Base-by-base conservation (phyloP, 495 filamentous ascomycete genomes). In the Penicillium angulare region DNA sequence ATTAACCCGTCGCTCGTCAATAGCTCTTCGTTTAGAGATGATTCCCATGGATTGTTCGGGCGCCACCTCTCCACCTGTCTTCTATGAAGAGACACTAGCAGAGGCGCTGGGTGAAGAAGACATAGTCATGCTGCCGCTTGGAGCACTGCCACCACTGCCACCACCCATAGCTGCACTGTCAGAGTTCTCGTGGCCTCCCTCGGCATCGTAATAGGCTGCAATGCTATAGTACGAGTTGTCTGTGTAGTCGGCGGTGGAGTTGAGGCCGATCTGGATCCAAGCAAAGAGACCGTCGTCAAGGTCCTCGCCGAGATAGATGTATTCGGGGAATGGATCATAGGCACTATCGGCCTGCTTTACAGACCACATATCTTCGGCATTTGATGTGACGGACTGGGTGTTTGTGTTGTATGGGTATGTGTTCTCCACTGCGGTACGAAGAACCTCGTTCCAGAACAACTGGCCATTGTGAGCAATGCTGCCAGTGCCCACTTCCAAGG, bases 391-490 rank as follows among this genome's bases (percentile, higher is more conserved):
- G 0, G 31, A 26, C 41, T 82, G 77, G 0, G 67, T 79, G 73
- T 86, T 86, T 40, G 66, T 71, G 47, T 44, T 76, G 57, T 87
- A 87, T 0, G 79, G 79, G 43, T 65, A 67, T 8, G 68, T 75
- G n/a, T 68, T 61, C 56, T 84, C 79, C 32, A 87, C 80, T 27
- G 72, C 73, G 9, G 55, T 63, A 52, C 80, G 75, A 16, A 86
- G 74, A 24, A 69, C 73, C 56, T 86, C 75, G 45, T 80, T 79
- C 65, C 79, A 88, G 77, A 83, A 87, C 12, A 86, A 53, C 62
- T 87, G 83, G 32, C 68, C 68, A 35, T 67, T 71, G 39, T 71
- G 66, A 3, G 64, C 59, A 27, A 71, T 52, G 33, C 62, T 69
- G 45, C 68, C 68, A 32, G 60, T 67, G 38, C 57, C 68, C 12